A percentile compares a stretch with the other conserved stretches of the same genome.
Evolutionary conservation across 176 grass and related monocot species (phyloP).

Genomic region (Cocos nucifera): DNA sequence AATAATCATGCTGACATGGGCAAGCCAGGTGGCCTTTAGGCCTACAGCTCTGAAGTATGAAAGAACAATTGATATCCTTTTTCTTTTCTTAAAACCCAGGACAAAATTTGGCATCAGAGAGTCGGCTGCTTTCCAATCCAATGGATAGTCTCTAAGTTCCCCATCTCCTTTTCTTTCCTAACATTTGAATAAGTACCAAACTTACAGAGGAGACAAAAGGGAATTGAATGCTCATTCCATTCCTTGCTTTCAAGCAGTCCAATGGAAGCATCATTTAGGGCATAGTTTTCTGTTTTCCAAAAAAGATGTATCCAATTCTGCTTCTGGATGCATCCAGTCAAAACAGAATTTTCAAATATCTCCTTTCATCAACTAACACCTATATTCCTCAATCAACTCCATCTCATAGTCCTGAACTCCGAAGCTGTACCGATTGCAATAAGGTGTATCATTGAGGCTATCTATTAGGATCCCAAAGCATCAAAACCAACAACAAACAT

Average conservation of each 20-base stretch:
- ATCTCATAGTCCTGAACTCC: constrained; percentile 16
- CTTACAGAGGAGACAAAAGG: constrained; percentile 76
- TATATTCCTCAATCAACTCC: constrained; percentile 21
- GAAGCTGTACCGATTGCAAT: constrained; percentile 16
- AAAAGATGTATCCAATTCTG: constrained; percentile 51
- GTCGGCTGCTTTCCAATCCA: constrained; percentile 23
- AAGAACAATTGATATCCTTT: too few relatives aligned
- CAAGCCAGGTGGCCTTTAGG: too few relatives aligned
- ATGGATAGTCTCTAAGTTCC: constrained; percentile 33
- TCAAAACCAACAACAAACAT: not conserved
- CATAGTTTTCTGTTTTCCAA: constrained; percentile 37
- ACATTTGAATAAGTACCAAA: constrained; percentile 67
- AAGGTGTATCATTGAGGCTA: constrained; percentile 17
- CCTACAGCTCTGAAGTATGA: too few relatives aligned
- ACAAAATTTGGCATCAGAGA: constrained; percentile 25
- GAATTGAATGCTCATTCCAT: constrained; percentile 81
- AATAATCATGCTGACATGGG: too few relatives aligned
- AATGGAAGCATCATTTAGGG: constrained; percentile 51
- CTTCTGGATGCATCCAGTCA: constrained; percentile 84
- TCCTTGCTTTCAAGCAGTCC: constrained; percentile 49
- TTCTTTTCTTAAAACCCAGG: too few relatives aligned
- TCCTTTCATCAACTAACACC: not conserved
- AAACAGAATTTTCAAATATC: constrained; percentile 55
- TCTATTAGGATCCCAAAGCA: not conserved
- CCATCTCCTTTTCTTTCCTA: constrained; percentile 41